A percentile compares a stretch with the other conserved stretches of the same genome.
Conservation (phyloP, 352 stramenopile species). For the Phytophthora quininea region DNA sequence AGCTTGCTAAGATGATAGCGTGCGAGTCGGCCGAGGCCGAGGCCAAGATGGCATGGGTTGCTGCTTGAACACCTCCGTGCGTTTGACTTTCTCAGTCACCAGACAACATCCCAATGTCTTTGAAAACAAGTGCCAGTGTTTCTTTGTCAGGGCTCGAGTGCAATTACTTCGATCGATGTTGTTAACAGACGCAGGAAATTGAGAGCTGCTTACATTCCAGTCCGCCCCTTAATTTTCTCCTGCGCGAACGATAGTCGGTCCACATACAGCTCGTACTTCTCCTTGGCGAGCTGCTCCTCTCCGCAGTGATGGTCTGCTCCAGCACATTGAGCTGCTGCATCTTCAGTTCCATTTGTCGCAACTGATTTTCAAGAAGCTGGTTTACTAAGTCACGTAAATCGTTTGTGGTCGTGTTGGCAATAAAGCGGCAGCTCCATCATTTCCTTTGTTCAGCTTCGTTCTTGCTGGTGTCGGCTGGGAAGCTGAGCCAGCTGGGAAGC, state of each 20-base stretch:
- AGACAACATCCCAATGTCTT: too few relatives aligned
- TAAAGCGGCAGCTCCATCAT: too few relatives aligned
- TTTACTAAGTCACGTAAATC: conserved; percentile 61
- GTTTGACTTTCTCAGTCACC: too few relatives aligned
- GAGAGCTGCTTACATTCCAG: too few relatives aligned
- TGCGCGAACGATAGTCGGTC: conserved; percentile 68
- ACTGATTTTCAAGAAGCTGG: conserved; percentile 69
- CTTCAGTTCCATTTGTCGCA: conserved; percentile 83
- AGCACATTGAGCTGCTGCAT: conserved; percentile 72
- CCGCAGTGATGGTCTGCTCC: conserved; percentile 44
- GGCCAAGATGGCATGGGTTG: too few relatives aligned
- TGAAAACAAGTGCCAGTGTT: too few relatives aligned
- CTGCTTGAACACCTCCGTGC: too few relatives aligned
- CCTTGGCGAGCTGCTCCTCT: conserved; percentile 56
- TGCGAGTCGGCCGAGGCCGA: too few relatives aligned
- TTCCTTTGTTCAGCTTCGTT: too few relatives aligned
- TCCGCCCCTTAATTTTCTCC: conserved; percentile 47
- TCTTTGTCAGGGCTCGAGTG: too few relatives aligned
- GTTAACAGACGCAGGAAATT: background rate
- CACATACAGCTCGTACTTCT: conserved; percentile 77
- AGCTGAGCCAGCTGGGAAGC: too few relatives aligned
- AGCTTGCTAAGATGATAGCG: background rate
- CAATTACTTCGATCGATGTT: background rate
- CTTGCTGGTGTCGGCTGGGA: too few relatives aligned
- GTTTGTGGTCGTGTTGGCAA: conserved; percentile 49